These are phyloP conservation scores for Ganoderma lucidum DNA, from an alignment of 1,284 basidiomycete species.

Conservation along the genomic window DNA sequence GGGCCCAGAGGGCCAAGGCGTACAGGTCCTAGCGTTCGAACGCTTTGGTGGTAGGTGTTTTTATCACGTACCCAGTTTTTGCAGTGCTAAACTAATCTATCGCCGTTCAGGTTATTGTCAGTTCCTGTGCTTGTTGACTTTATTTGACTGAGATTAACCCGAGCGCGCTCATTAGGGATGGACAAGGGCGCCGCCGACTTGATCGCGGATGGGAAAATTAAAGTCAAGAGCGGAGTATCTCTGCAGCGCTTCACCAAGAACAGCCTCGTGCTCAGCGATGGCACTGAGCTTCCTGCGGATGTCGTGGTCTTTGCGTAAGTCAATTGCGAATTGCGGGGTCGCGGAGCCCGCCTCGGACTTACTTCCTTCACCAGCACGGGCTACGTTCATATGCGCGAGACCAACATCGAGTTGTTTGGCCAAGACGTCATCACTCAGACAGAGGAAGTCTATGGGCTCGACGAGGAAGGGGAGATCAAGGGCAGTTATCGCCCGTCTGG, in stretches of 20 bases:
- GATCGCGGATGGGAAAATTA: slow-evolving; percentile 60
- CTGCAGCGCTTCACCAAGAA: slow-evolving; percentile 46
- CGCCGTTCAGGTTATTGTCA: slow-evolving; percentile 25
- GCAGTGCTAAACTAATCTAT: not conserved
- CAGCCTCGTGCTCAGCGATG: slow-evolving; percentile 64
- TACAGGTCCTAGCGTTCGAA: slow-evolving; percentile 47
- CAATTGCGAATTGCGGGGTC: not conserved
- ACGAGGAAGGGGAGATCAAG: slow-evolving; percentile 65
- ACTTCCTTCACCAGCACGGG: slow-evolving; percentile 36
- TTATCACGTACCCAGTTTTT: not conserved
- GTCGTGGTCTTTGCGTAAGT: slow-evolving; percentile 52
- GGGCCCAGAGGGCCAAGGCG: slow-evolving; percentile 64
- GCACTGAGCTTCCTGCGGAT: slow-evolving; percentile 57
- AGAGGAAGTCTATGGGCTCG: slow-evolving; percentile 60
- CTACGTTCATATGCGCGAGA: slow-evolving; percentile 46
- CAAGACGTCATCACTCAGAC: slow-evolving; percentile 54
- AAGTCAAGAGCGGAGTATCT: slow-evolving; percentile 48
- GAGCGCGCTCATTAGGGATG: slow-evolving; percentile 28
- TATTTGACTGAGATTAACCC: not conserved
- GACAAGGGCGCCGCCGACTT: slow-evolving; percentile 44
- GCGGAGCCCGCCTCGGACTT: not conserved
- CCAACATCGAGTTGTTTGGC: slow-evolving; percentile 53
- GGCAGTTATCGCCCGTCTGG: slow-evolving; percentile 46
- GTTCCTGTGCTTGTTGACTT: not conserved
- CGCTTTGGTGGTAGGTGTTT: slow-evolving; percentile 29